Base-by-base conservation (phyloP, 139 green algal genomes). In the Coelastrella sp. region DNA sequence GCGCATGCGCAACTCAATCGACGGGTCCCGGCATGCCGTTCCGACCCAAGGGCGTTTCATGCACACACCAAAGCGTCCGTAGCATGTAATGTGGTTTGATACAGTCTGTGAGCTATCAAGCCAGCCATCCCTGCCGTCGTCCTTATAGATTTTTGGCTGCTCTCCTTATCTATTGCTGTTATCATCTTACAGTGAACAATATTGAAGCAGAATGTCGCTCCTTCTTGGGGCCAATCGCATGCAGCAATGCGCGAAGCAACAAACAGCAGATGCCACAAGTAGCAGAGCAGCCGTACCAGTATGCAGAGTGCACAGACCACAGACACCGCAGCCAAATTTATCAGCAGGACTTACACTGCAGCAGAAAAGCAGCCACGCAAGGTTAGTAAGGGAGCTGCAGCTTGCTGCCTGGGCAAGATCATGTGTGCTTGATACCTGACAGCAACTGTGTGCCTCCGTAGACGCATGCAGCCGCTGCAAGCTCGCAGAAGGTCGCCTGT, bases 401-500 rank as follows among this genome's bases (percentile, higher is more conserved):
- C 12, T 17, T 9, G 5, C 78, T 68, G 78, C 63, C 82, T 49
- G 82, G 24, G 19, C 59, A 75, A 25, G 80, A 86, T 86, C 80
- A 84, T 6, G 8, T 14, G 27, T 24, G 14, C 27, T n/a, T 27
- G 68, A 10, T 19, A 22, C 14, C 74, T 80, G 9, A 80, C 24
- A 58, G 10, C 12, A 19, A 14, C 27, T 70, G 7, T 70, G 14
- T 58, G 10, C 73, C 27, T 20, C 73, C 61, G 81, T 56, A 91
- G 80, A 68, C 70, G 78, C 14, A 57, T 94, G 65, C 58, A 81
- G 58, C 92, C 92, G 5, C 61, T 91, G 65, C 87, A 91, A 24
- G 92, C 90, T 14, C 92, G 92, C 27, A 65, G 93, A n/a, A 89
- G 93, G 68, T 94, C 85, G 35, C 94, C 94, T 10, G 89, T 95